A percentile compares a stretch with the other conserved stretches of the same genome.
Conservation (phyloP, 2,329 filamentous ascomycete species). For the Emergomyces pasteurianus region DNA sequence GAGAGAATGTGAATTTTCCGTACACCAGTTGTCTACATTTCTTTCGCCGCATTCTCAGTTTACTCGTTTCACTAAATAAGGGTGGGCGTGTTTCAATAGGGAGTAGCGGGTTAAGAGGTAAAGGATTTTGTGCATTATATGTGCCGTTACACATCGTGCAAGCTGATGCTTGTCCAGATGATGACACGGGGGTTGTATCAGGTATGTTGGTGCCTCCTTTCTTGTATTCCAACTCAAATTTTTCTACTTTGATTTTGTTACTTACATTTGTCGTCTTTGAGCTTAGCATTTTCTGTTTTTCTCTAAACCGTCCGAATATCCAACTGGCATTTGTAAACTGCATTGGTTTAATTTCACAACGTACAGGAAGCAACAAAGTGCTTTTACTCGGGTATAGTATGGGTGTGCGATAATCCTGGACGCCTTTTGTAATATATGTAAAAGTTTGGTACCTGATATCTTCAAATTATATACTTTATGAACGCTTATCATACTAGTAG, state of each 20-base stretch:
- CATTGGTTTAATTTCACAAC: not conserved
- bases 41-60: not conserved
- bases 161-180: not conserved
- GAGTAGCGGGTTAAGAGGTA: not conserved
- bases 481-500: not conserved
- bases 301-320: not conserved
- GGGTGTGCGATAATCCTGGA: not conserved
- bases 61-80: not conserved
- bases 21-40: not conserved
- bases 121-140: not conserved
- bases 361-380: not conserved
- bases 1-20: not conserved
- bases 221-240: not conserved
- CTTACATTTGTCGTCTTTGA: not conserved
- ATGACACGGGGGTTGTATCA: not conserved
- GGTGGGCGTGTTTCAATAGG: not conserved
- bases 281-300: not conserved
- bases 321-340: not conserved
- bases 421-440: not conserved
- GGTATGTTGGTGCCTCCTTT: not conserved
- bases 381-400: not conserved
- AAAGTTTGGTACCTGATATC: not conserved
- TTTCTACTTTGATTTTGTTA: not conserved
- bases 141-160: not conserved
- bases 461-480: not conserved